A percentile compares a stretch with the other conserved stretches of the same genome.
Evolutionary conservation across 1,139 yeast species (phyloP).

Genomic region (Kurtzmaniella natalensis): DNA sequence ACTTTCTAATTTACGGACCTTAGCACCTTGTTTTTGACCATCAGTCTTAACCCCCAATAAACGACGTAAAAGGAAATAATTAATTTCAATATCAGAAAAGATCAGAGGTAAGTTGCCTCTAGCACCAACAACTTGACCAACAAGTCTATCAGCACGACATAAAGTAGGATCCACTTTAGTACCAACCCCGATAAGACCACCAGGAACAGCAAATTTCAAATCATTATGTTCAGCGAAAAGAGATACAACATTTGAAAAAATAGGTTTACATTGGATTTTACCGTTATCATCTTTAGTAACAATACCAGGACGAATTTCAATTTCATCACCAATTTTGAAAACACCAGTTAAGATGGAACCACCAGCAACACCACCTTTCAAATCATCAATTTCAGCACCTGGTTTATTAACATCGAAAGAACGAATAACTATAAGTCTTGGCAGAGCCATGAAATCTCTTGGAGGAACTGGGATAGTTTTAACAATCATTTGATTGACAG

Average conservation of each 20-base stretch:
- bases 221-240: conserved; percentile 97
- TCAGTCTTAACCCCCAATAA: conserved; percentile 97
- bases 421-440: conserved; percentile 94
- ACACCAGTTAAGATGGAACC: conserved; percentile 98
- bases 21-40: conserved; percentile 91
- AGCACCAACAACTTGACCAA: conserved; percentile 98
- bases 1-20: conserved; percentile 88
- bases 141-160: conserved; percentile 98
- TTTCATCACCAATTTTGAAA: conserved; percentile 94
- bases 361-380: conserved; percentile 99
- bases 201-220: conserved; percentile 98
- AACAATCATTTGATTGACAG: conserved; percentile 94
- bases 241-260: conserved; percentile 89
- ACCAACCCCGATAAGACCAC: conserved; percentile 99
- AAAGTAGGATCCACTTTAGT: conserved; percentile 97
- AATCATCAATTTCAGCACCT: conserved; percentile 94
- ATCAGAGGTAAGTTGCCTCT: conserved; percentile 93
- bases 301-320: conserved; percentile 98
- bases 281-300: conserved; percentile 93
- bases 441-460: conserved; percentile 90
- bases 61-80: conserved; percentile 94
- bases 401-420: conserved; percentile 99
- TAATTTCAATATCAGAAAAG: conserved; percentile 95
- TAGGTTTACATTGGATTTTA: conserved; percentile 92
- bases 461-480: conserved; percentile 94